phyloP scores from a whole-genome alignment of 2,329 filamentous ascomycete species.

The Neodidymelliopsis sp. region DNA sequence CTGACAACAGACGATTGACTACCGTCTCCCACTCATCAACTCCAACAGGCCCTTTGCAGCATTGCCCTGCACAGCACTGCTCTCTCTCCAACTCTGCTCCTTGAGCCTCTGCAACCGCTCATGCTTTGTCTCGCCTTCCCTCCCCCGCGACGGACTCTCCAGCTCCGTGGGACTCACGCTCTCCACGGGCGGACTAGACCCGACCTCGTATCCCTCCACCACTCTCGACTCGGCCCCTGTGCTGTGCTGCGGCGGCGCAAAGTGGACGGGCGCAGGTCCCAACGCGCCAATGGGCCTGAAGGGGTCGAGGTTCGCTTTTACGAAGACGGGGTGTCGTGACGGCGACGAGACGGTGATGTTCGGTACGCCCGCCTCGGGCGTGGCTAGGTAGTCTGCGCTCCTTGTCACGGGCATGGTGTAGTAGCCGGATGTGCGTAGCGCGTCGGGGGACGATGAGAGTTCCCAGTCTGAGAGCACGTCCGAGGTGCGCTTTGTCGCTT shows the following conservation, averaged over 20 bases:
- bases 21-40: slow-evolving; percentile 47
- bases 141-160: slow-evolving; percentile 7
- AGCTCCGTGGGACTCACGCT: slow-evolving; percentile 8
- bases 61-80: slow-evolving; percentile 57
- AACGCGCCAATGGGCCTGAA: slow-evolving; percentile 40
- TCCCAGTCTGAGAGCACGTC: slow-evolving; percentile 57
- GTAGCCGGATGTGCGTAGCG: slow-evolving; percentile 7
- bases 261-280: slow-evolving; percentile 50
- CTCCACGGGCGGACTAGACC: slow-evolving; percentile 39
- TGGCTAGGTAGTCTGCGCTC: not conserved
- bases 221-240: slow-evolving; percentile 50
- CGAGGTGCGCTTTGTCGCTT: slow-evolving; percentile 69
- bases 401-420: slow-evolving; percentile 28
- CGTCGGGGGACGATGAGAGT: slow-evolving; percentile 27
- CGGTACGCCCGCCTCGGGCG: slow-evolving; percentile 20
- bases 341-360: slow-evolving; percentile 43
- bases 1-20: not conserved
- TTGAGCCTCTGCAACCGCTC: slow-evolving; percentile 36
- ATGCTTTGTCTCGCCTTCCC: slow-evolving; percentile 29
- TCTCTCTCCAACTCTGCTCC: slow-evolving; percentile 38
- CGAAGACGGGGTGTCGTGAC: slow-evolving; percentile 32
- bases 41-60: slow-evolving; percentile 63
- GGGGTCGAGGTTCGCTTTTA: slow-evolving; percentile 43
- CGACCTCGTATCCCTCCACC: slow-evolving; percentile 35
- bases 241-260: slow-evolving; percentile 31